phyloP scores from a whole-genome alignment of 2,329 filamentous ascomycete species.

The Alternaria burnsii region DNA sequence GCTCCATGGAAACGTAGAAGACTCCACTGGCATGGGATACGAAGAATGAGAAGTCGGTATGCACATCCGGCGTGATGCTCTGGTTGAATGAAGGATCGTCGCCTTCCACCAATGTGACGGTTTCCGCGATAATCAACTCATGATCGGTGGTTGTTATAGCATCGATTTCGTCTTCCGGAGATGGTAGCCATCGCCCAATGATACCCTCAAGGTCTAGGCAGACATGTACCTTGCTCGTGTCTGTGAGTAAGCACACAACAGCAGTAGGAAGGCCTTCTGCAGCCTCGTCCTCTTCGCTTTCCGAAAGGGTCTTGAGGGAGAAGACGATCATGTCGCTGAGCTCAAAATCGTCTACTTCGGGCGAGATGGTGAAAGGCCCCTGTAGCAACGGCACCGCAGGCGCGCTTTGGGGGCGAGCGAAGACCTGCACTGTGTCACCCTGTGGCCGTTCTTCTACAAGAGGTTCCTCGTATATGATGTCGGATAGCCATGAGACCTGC shows the following conservation, averaged over 20 bases:
- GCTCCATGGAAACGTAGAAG: conserved; percentile 63
- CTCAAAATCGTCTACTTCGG: conserved; percentile 63
- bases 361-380: conserved; percentile 65
- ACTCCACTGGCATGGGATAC: conserved; percentile 64
- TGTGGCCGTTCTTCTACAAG: conserved; percentile 51
- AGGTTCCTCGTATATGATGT: conserved; percentile 59
- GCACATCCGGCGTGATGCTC: conserved; percentile 64
- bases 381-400: conserved; percentile 68
- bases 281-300: conserved; percentile 60
- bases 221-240: conserved; percentile 64
- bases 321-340: conserved; percentile 69
- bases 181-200: conserved; percentile 69
- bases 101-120: conserved; percentile 42
- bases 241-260: conserved; percentile 66
- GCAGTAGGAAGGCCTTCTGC: conserved; percentile 64
- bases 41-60: conserved; percentile 67
- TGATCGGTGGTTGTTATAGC: conserved; percentile 32
- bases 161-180: conserved; percentile 40
- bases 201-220: conserved; percentile 70
- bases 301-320: conserved; percentile 57
- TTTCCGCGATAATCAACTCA: conserved; percentile 53
- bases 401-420: conserved; percentile 62
- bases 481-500: conserved; percentile 67
- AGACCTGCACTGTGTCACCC: conserved; percentile 60
- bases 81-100: conserved; percentile 55